These are phyloP conservation scores for Bimuria novae-zelandiae DNA, from an alignment of 2,329 filamentous ascomycete genomes.

Conservation along the genomic window DNA sequence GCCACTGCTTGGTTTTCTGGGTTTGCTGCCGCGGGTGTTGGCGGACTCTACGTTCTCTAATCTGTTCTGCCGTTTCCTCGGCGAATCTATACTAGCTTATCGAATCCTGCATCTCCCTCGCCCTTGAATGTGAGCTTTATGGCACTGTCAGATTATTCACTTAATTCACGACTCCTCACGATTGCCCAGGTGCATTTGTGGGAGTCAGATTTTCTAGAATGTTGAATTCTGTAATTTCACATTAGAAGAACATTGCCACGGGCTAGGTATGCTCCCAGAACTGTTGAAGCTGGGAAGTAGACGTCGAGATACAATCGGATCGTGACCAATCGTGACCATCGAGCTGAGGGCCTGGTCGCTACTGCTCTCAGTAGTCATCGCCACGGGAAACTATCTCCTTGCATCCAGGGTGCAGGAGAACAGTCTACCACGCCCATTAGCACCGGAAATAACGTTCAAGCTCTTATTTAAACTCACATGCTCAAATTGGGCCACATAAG, in stretches of 20 bases:
- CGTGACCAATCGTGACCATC: too few relatives aligned
- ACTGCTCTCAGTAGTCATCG: slow-evolving; percentile 70
- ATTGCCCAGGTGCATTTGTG: too few relatives aligned
- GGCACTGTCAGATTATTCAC: too few relatives aligned
- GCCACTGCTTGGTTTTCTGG: too few relatives aligned
- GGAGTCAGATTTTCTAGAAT: too few relatives aligned
- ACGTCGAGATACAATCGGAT: not conserved
- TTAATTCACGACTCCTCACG: too few relatives aligned
- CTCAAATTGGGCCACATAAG: slow-evolving; percentile 91
- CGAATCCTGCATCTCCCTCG: too few relatives aligned
- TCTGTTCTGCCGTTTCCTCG: too few relatives aligned
- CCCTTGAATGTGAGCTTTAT: too few relatives aligned
- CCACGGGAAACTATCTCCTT: slow-evolving; percentile 88
- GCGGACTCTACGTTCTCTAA: too few relatives aligned
- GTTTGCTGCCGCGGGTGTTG: too few relatives aligned
- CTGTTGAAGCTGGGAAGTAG: not conserved
- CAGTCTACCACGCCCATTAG: slow-evolving; percentile 24
- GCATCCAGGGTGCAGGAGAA: slow-evolving; percentile 52
- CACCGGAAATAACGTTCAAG: not conserved
- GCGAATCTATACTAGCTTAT: too few relatives aligned
- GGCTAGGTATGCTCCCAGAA: not conserved
- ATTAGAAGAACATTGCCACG: not conserved
- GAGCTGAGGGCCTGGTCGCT: not conserved
- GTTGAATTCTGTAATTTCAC: not conserved
- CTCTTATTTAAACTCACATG: slow-evolving; percentile 67